phyloP scores from a whole-genome alignment of 495 filamentous ascomycete genomes.

The Copromyces sp. region DNA sequence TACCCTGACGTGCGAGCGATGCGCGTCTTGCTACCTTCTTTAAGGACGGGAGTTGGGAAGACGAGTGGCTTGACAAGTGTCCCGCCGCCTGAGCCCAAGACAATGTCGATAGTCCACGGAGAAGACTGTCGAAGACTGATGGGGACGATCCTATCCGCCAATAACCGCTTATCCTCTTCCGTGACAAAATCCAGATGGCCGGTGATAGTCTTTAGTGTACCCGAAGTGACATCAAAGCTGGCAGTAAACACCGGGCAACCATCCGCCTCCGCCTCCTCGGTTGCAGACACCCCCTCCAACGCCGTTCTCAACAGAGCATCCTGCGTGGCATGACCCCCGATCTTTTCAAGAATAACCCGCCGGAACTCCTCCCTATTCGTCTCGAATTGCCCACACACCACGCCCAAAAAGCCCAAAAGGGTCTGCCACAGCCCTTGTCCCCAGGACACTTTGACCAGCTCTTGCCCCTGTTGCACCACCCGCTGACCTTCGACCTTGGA shows the following conservation, averaged over 20 bases:
- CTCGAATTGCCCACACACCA: background rate
- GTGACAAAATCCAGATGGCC: slow-evolving; percentile 20
- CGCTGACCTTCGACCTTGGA: background rate
- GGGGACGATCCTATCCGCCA: slow-evolving; percentile 16
- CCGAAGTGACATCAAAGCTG: background rate
- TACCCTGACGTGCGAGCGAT: slow-evolving; percentile 39
- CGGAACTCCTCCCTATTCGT: background rate
- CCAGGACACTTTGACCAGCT: background rate
- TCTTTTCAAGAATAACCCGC: background rate
- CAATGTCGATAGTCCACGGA: slow-evolving; percentile 25
- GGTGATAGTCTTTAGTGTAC: slow-evolving; percentile 13
- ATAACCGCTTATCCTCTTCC: slow-evolving; percentile 14
- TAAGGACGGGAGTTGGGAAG: slow-evolving; percentile 33
- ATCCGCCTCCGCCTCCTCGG: background rate
- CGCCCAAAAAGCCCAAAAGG: background rate
- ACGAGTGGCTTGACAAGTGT: slow-evolving; percentile 14
- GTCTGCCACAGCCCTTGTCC: background rate
- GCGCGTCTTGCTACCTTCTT: slow-evolving; percentile 22
- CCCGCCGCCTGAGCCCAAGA: slow-evolving; percentile 11
- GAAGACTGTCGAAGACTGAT: slow-evolving; percentile 21
- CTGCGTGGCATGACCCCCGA: background rate
- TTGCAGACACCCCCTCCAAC: background rate
- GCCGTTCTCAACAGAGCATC: background rate
- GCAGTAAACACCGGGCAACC: slow-evolving; percentile 1
- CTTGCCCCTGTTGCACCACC: background rate